Evolutionary conservation across 1,284 basidiomycete species (phyloP).

Genomic region (Caloboletus inedulis): DNA sequence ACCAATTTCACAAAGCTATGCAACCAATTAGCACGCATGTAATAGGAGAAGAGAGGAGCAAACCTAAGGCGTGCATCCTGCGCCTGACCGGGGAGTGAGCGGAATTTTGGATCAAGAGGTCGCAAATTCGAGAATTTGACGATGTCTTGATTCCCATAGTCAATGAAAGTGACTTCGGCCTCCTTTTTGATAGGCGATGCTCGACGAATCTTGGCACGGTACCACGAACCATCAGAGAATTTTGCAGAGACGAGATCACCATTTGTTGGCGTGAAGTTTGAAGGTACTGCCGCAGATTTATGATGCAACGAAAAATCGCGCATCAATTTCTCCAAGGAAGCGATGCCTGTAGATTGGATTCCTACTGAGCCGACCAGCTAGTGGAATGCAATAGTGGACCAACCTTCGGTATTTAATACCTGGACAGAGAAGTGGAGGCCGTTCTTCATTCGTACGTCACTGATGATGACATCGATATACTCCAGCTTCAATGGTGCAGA

Average conservation of each 20-base stretch:
- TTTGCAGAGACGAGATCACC: slow-evolving; percentile 91
- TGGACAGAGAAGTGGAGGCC: slow-evolving; percentile 90
- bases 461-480: slow-evolving; percentile 90
- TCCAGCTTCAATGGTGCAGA: slow-evolving; percentile 67
- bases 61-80: slow-evolving; percentile 79
- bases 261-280: slow-evolving; percentile 71
- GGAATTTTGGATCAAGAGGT: slow-evolving; percentile 84
- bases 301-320: slow-evolving; percentile 86
- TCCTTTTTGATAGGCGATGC: slow-evolving; percentile 82
- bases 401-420: slow-evolving; percentile 84
- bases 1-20: slow-evolving; percentile 82
- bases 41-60: slow-evolving; percentile 9
- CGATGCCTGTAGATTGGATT: slow-evolving; percentile 56
- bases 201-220: slow-evolving; percentile 85
- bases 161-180: slow-evolving; percentile 84
- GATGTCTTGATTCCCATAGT: slow-evolving; percentile 88
- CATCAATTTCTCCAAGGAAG: slow-evolving; percentile 91
- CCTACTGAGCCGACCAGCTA: slow-evolving; percentile 1
- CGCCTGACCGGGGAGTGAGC: slow-evolving; percentile 78
- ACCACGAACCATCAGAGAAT: slow-evolving; percentile 91
- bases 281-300: slow-evolving; percentile 55
- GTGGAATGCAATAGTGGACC: slow-evolving; percentile 13
- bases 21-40: slow-evolving; percentile 6
- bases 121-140: slow-evolving; percentile 74
- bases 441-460: slow-evolving; percentile 76